Percentiles rank a stretch among this genome's conserved stretches.
Evolutionary conservation across 164 flowering plant genomes (phyloP).

Genomic region (Liquidambar formosana): DNA sequence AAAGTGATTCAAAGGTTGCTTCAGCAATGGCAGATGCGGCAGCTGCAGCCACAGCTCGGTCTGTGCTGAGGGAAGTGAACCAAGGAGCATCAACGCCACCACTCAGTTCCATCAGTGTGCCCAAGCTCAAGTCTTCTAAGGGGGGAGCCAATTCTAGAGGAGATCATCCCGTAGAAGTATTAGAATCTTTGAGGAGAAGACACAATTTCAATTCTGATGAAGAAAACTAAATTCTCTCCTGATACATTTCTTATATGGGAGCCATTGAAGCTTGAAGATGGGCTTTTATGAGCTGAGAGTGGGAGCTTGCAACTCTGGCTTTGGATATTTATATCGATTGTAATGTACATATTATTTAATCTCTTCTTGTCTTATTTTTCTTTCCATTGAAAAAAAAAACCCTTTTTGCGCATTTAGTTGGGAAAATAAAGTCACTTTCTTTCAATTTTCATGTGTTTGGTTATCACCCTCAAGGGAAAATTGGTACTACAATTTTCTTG

Average conservation of each 20-base stretch:
- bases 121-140: conserved; percentile 60
- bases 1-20: conserved; percentile 45
- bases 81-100: conserved; percentile 52
- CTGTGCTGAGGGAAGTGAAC: conserved; percentile 75
- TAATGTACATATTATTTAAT: too few species aligned
- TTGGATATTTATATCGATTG: too few species aligned
- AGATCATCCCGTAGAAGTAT: conserved; percentile 39
- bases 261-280: not conserved
- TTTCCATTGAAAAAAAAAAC: too few species aligned
- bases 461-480: too few species aligned
- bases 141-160: conserved; percentile 20
- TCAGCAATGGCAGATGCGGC: conserved; percentile 76
- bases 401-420: too few species aligned
- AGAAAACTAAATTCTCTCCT: conserved; percentile 36
- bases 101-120: conserved; percentile 57
- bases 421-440: too few species aligned
- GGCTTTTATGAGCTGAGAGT: too few species aligned
- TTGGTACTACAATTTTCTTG: too few species aligned
- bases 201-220: conserved; percentile 71
- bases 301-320: too few species aligned
- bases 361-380: too few species aligned
- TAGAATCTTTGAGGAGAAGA: conserved; percentile 78
- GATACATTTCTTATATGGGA: not conserved
- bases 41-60: conserved; percentile 63
- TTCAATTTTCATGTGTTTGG: too few species aligned